Base-by-base conservation (phyloP, 2,329 filamentous ascomycete genomes). In the Dactylonectria estremocensis region DNA sequence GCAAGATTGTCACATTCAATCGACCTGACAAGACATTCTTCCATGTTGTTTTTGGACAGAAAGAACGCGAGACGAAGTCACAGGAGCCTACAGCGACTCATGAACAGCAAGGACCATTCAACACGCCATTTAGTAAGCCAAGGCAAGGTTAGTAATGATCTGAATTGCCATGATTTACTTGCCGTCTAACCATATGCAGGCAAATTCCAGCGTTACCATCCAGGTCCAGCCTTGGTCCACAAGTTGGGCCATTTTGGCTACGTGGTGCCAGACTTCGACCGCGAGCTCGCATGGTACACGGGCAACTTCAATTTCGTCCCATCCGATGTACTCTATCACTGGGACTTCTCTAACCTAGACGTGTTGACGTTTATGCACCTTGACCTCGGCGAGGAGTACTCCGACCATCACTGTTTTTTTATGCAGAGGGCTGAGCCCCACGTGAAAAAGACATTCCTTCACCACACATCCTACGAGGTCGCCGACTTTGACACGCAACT, bases 401-500 rank as follows among this genome's bases (percentile, higher is more conserved):
- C 83, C 0, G 88, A 90, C 73, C 88, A 90, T 71, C 88, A 90
- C 18, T 37, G 35, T 9, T 37, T 37, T 14, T 37, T 37, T 14
- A 37, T 37, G 35, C 35, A 37, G 9, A 37, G 35, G 35, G 35
- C 35, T 6, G 35, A 37, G 13, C 35, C 35, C 13, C 35, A 37
- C 10, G 35, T 37, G 10, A 13, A 37, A 3, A 37, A 37, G 35
- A 37, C 9, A 37, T 37, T 37, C 10, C 5, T 56, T n/a, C 57
- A 60, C 9, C 57, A 79, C 61, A 64, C 55, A 2, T 77, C 74
- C 22, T 79, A 72, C 63, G 77, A 91, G 72, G 86, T 90, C 0
- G 84, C 87, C 43, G 88, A 91, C 72, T 88, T 89, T 67, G 89
- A 91, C 72, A 87, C 85, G 2, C 89, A 91, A 80, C 80, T 84